Conservation (phyloP, 2,329 filamentous ascomycete species). For the Hypocreales sp. region DNA sequence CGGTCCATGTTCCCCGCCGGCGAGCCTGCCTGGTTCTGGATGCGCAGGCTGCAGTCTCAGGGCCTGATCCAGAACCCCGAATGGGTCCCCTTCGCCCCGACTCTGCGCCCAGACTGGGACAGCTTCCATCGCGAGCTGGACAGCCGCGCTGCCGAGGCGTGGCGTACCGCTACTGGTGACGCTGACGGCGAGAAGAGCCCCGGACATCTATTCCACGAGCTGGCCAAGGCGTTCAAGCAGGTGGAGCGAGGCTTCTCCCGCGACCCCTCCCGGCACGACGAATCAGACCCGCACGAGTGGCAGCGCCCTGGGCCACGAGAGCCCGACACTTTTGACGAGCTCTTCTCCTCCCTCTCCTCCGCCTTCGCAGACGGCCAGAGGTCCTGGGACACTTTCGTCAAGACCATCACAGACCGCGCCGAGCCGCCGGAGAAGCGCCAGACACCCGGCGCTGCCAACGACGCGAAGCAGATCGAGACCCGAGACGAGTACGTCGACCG, state of each 20-base stretch:
- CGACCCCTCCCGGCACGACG: neutral
- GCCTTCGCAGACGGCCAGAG: constrained; percentile 19
- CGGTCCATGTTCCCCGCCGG: constrained; percentile 21
- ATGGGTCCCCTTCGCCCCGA: constrained; percentile 5
- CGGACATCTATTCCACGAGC: constrained; percentile 5
- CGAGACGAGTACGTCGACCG: constrained; percentile 26
- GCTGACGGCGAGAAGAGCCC: constrained; percentile 3
- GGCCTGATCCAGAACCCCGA: constrained; percentile 19
- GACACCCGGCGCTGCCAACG: constrained; percentile 5
- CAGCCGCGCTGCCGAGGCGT: constrained; percentile 11
- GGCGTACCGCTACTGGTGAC: constrained; percentile 8
- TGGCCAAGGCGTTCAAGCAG: constrained; percentile 4
- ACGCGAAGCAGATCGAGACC: constrained; percentile 18
- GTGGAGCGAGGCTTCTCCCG: constrained; percentile 1
- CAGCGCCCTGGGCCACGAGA: constrained; percentile 1
- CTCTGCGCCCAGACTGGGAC: constrained; percentile 10
- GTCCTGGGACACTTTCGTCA: constrained; percentile 25
- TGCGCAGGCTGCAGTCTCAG: constrained; percentile 19
- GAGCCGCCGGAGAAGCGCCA: constrained; percentile 3
- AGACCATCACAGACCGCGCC: constrained; percentile 13
- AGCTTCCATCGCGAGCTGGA: constrained; percentile 16
- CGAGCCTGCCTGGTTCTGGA: constrained; percentile 26
- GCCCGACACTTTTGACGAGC: constrained; percentile 23
- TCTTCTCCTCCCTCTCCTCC: constrained; percentile 22
- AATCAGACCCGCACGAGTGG: neutral